These are phyloP conservation scores for Malus orientalis DNA, from an alignment of 306 rosid species.

Conservation along the genomic window DNA sequence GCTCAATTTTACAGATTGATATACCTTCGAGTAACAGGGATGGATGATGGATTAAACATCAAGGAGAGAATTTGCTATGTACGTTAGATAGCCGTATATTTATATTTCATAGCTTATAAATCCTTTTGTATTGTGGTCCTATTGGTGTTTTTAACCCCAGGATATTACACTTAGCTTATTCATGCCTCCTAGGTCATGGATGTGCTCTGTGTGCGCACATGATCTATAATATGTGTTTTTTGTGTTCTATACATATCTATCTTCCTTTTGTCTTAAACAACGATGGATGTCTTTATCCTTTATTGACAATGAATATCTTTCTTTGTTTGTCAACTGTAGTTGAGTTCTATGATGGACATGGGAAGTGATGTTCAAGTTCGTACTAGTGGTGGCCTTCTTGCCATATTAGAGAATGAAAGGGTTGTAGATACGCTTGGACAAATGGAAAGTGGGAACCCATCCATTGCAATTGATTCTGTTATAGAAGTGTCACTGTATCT, in stretches of 20 bases:
- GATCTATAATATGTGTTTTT: neutral
- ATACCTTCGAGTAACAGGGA: constrained; percentile 87
- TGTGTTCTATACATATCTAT: neutral
- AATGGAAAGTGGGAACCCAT: constrained; percentile 65
- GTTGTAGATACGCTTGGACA: constrained; percentile 78
- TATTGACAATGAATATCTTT: neutral
- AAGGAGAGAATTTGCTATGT: constrained; percentile 81
- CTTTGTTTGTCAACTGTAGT: constrained; percentile 32
- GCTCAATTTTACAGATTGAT: constrained; percentile 53
- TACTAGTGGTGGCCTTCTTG: constrained; percentile 94
- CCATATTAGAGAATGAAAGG: constrained; percentile 88
- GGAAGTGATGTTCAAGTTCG: constrained; percentile 94
- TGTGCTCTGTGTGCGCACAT: neutral
- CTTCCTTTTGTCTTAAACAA: neutral
- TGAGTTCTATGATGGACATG: constrained; percentile 97
- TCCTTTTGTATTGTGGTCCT: constrained; percentile 10
- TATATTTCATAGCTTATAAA: constrained; percentile 2
- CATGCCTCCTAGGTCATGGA: neutral
- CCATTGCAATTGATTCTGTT: constrained; percentile 72
- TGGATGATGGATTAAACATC: constrained; percentile 85
- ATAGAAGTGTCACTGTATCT: constrained; percentile 85
- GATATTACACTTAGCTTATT: neutral
- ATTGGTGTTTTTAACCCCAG: neutral
- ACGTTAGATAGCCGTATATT: constrained; percentile 30
- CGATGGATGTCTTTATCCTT: neutral